Evolutionary conservation across 2,329 filamentous ascomycete genomes (phyloP).

Genomic region (Taxawa tesnikishii): DNA sequence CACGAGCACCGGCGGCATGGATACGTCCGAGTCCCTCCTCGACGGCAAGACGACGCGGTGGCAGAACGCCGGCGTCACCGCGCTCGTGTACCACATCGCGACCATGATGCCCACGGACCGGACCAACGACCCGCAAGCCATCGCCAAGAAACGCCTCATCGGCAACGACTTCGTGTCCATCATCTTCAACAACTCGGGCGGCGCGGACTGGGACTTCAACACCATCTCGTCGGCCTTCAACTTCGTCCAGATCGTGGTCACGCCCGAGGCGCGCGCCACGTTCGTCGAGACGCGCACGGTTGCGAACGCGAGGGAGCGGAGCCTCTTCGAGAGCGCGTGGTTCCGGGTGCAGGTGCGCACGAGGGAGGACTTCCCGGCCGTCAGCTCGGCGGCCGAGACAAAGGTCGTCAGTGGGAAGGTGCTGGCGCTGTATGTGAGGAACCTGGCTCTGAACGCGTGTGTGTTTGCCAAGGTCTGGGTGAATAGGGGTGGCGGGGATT

Average conservation of each 20-base stretch:
- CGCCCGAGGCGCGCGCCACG: constrained; percentile 67
- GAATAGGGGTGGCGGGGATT: constrained; percentile 47
- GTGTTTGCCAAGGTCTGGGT: constrained; percentile 91
- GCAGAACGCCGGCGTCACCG: constrained; percentile 89
- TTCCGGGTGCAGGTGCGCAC: constrained; percentile 85
- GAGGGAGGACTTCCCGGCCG: constrained; percentile 77
- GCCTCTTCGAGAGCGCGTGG: constrained; percentile 27
- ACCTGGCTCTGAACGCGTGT: constrained; percentile 83
- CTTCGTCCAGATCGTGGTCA: constrained; percentile 92
- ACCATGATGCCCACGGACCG: constrained; percentile 94
- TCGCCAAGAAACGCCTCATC: constrained; percentile 81
- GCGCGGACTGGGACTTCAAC: constrained; percentile 67
- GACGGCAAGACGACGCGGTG: constrained; percentile 86
- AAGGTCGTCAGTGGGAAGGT: constrained; percentile 80
- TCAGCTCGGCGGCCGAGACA: constrained; percentile 77
- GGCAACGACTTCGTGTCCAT: constrained; percentile 98
- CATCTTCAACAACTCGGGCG: constrained; percentile 92
- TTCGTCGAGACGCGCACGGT: constrained; percentile 52
- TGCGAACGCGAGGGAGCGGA: constrained; percentile 11
- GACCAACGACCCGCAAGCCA: constrained; percentile 59
- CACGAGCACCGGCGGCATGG: constrained; percentile 88
- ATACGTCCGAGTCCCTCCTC: constrained; percentile 54
- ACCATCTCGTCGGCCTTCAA: constrained; percentile 94
- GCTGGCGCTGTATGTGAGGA: constrained; percentile 72
- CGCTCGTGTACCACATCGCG: constrained; percentile 89